Percentiles rank a stretch among this genome's conserved stretches.
phyloP scores from a whole-genome alignment of 148 eudicot genomes.

The Bassia scoparia region DNA sequence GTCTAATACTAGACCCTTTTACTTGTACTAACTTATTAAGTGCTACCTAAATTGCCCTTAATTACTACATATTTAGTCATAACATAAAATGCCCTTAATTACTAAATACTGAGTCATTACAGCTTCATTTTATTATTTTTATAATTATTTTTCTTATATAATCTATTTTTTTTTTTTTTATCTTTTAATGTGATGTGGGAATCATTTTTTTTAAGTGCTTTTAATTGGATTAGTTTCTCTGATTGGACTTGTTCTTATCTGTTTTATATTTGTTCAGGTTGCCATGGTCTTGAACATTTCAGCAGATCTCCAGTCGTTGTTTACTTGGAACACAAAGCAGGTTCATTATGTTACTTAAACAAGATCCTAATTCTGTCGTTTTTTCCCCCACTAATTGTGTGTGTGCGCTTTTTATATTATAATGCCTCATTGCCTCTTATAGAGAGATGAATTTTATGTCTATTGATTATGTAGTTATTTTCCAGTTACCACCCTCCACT shows the following conservation, averaged over 20 bases:
- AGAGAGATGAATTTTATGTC: not conserved
- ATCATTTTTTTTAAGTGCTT: not conserved
- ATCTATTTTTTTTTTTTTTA: not conserved
- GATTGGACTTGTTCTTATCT: not conserved
- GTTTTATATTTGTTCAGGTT: slow-evolving; percentile 38
- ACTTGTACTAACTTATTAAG: too few relatives aligned
- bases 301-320: slow-evolving; percentile 72
- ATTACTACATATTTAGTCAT: too few relatives aligned
- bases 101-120: too few relatives aligned
- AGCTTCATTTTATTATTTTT: too few relatives aligned
- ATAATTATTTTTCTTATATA: not conserved
- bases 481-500: not conserved
- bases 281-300: slow-evolving; percentile 61
- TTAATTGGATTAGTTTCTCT: not conserved
- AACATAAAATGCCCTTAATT: too few relatives aligned
- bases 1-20: too few relatives aligned
- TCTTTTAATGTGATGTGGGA: not conserved
- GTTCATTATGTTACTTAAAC: slow-evolving; percentile 27
- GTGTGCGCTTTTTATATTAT: too few relatives aligned
- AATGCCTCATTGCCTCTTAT: not conserved
- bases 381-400: too few relatives aligned
- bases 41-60: too few relatives aligned
- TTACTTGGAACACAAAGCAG: slow-evolving; percentile 97
- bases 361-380: not conserved
- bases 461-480: not conserved